A percentile compares a stretch with the other conserved stretches of the same genome.
Conservation (phyloP, 495 filamentous ascomycete species). For the Extremus antarcticus region DNA sequence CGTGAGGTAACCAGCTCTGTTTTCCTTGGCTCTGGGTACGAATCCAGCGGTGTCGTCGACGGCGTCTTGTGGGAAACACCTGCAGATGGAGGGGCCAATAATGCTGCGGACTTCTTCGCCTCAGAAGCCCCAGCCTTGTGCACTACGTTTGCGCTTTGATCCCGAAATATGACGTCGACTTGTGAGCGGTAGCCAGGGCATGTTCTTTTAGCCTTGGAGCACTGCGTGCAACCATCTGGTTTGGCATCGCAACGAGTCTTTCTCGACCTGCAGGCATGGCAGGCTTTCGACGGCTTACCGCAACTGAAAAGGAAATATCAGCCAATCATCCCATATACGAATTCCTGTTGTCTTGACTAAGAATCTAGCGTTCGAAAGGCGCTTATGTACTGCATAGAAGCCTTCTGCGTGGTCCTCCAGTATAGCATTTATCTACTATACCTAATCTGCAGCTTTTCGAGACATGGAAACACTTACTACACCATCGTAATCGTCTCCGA, state of each 20-base stretch:
- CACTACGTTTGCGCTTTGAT: constrained; percentile 12
- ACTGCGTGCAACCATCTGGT: constrained; percentile 14
- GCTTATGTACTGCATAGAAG: too few species aligned
- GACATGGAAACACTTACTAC: too few species aligned
- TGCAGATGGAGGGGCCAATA: too few species aligned
- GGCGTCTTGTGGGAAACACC: too few species aligned
- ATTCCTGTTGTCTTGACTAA: too few species aligned
- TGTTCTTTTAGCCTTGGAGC: constrained; percentile 7
- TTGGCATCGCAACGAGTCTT: constrained; percentile 16
- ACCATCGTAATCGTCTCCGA: neutral
- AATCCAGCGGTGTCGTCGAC: too few species aligned
- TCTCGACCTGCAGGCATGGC: constrained; percentile 14
- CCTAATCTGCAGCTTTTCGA: too few species aligned
- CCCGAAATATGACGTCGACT: constrained; percentile 16
- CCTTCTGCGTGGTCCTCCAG: too few species aligned
- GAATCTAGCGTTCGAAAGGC: too few species aligned
- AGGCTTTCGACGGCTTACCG: constrained; percentile 15
- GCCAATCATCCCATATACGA: too few species aligned
- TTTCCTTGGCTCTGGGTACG: neutral
- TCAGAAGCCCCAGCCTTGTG: constrained; percentile 6
- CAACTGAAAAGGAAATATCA: neutral
- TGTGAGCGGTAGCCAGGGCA: constrained; percentile 17
- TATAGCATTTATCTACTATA: too few species aligned
- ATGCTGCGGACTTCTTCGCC: neutral
- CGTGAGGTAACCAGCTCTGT: neutral